Conservation (phyloP, 768 basidiomycete genomes). For the Lactarius pseudohatsudake region DNA sequence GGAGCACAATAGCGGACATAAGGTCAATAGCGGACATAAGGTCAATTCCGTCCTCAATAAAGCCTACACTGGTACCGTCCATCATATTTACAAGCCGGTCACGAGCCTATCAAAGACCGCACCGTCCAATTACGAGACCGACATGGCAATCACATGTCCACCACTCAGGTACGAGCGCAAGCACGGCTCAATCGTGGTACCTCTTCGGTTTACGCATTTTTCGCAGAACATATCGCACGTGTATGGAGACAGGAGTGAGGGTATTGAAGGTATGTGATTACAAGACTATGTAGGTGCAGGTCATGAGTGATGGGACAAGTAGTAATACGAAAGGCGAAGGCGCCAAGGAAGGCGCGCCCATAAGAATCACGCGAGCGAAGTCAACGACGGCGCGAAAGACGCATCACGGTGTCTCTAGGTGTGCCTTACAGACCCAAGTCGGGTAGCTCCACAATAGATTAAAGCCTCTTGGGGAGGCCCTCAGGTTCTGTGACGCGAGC, state of each 20-base stretch:
- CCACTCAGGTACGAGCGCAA: too few species aligned
- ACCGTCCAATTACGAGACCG: too few species aligned
- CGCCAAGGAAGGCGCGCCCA: not conserved
- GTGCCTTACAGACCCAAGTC: not conserved
- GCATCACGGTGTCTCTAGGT: not conserved
- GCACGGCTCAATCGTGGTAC: too few species aligned
- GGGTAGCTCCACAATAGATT: not conserved
- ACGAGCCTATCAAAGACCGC: too few species aligned
- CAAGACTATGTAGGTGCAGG: conserved; percentile 6
- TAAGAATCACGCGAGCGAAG: not conserved
- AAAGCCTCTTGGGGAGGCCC: conserved; percentile 21
- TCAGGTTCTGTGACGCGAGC: conserved; percentile 15
- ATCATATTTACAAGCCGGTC: too few species aligned
- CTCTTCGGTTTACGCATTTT: not conserved
- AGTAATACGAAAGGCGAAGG: not conserved
- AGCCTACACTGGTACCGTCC: too few species aligned
- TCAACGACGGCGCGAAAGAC: not conserved
- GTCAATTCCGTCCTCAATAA: too few species aligned
- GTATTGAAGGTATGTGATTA: conserved; percentile 9
- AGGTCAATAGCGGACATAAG: too few species aligned
- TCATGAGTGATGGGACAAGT: conserved; percentile 1
- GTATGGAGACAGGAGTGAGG: not conserved
- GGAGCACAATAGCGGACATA: not conserved
- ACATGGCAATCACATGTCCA: too few species aligned
- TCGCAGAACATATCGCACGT: not conserved